Percentiles rank a stretch among this genome's conserved stretches.
Conservation (phyloP, 371 early-diverging fungal genomes). For the Haplosporangium sp. region DNA sequence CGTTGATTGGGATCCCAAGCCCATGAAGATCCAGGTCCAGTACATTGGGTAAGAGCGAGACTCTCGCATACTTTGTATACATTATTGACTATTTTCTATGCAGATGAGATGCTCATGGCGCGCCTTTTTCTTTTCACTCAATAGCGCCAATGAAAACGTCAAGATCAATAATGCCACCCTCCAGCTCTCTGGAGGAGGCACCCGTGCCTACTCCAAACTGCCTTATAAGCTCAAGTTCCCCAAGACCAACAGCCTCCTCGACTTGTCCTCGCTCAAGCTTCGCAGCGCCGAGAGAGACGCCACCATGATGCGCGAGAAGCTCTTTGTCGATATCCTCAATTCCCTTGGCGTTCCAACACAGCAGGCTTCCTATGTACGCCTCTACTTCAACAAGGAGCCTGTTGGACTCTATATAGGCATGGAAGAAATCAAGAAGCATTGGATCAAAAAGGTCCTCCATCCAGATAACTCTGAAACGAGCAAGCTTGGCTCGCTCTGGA, state of each 20-base stretch:
- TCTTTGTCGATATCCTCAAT: slow-evolving; percentile 61
- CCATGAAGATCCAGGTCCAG: slow-evolving; percentile 29
- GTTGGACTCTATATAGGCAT: slow-evolving; percentile 42
- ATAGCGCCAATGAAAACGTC: slow-evolving; percentile 41
- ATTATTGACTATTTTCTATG: not conserved
- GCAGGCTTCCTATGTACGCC: slow-evolving; percentile 56
- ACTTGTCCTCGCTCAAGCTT: slow-evolving; percentile 43
- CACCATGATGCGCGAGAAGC: slow-evolving; percentile 63
- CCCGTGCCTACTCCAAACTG: slow-evolving; percentile 40
- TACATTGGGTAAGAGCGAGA: slow-evolving; percentile 37
- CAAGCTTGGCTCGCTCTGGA: slow-evolving; percentile 44
- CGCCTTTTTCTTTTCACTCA: slow-evolving; percentile 1
- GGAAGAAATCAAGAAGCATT: slow-evolving; percentile 51
- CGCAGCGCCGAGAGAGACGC: slow-evolving; percentile 57
- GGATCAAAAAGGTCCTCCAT: slow-evolving; percentile 44
- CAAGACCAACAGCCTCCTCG: slow-evolving; percentile 37
- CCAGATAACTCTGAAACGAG: slow-evolving; percentile 22
- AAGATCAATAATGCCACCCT: slow-evolving; percentile 21
- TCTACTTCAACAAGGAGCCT: slow-evolving; percentile 35
- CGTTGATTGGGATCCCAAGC: slow-evolving; percentile 5
- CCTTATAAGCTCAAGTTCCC: slow-evolving; percentile 45
- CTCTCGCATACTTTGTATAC: too few relatives aligned
- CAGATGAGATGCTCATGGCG: not conserved
- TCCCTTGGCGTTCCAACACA: slow-evolving; percentile 59
- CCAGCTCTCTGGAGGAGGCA: slow-evolving; percentile 29